These are phyloP conservation scores for Populus hybrid DNA, from an alignment of 441 rosid species.

Conservation along the genomic window DNA sequence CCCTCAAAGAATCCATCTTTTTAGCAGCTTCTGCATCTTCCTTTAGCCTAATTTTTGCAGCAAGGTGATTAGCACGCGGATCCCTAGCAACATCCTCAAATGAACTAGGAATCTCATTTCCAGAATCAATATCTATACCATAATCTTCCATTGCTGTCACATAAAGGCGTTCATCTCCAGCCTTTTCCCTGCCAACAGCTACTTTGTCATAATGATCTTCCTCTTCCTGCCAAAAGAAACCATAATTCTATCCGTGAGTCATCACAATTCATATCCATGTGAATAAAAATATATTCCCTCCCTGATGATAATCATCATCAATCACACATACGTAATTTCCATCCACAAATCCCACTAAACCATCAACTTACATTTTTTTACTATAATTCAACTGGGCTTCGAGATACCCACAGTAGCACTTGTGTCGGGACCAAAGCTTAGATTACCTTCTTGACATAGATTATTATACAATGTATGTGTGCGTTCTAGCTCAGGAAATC, in stretches of 20 bases:
- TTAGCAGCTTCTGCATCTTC: constrained; percentile 84
- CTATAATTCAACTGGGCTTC: neutral
- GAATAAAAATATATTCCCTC: neutral
- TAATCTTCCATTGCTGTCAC: constrained; percentile 53
- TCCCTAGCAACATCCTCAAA: constrained; percentile 47
- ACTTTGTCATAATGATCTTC: constrained; percentile 77
- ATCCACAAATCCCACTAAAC: neutral
- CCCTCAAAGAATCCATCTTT: constrained; percentile 52
- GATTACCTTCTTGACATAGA: neutral
- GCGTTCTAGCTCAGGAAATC: neutral
- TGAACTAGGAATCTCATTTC: constrained; percentile 45
- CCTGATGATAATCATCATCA: no score
- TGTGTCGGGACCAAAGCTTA: neutral
- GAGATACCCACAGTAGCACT: neutral
- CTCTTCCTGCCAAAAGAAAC: constrained; percentile 55
- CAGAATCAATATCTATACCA: constrained; percentile 48
- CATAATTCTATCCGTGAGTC: neutral
- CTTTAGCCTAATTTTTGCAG: constrained; percentile 68
- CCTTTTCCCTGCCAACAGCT: constrained; percentile 57
- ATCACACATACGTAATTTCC: no score
- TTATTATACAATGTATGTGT: neutral
- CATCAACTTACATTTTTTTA: neutral
- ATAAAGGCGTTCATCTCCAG: constrained; percentile 47
- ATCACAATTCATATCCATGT: neutral
- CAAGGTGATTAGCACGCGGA: constrained; percentile 70